These are phyloP conservation scores for Cladosporium austrohemisphaericum DNA, from an alignment of 2,329 filamentous ascomycete species.

Conservation along the genomic window DNA sequence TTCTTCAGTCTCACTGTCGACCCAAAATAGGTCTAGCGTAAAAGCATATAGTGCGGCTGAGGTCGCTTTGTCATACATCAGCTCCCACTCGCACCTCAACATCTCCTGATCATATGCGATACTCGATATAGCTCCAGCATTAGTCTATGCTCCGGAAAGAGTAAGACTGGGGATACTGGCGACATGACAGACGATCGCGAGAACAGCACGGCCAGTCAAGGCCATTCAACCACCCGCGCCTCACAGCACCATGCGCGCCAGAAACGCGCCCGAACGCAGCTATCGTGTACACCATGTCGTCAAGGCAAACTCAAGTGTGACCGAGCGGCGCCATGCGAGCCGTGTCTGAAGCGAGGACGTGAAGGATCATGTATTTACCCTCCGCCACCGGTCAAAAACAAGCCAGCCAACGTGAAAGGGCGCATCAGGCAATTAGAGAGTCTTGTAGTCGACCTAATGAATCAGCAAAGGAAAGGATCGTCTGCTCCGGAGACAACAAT, in stretches of 20 bases:
- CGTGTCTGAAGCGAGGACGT: slow-evolving; percentile 35
- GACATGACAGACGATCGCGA: slow-evolving; percentile 5
- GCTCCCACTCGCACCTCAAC: too few species aligned
- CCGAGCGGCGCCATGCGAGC: slow-evolving; percentile 35
- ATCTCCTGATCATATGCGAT: too few species aligned
- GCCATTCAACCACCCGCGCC: not conserved
- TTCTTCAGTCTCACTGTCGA: too few species aligned
- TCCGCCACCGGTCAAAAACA: slow-evolving; percentile 31
- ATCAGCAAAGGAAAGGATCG: slow-evolving; percentile 22
- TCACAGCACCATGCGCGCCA: slow-evolving; percentile 28
- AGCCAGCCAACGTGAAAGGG: slow-evolving; percentile 33
- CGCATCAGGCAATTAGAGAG: slow-evolving; percentile 34
- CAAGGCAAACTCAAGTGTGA: slow-evolving; percentile 37
- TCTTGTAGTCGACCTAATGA: slow-evolving; percentile 36
- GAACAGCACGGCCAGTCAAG: not conserved
- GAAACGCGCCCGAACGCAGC: slow-evolving; percentile 35
- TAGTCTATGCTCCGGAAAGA: not conserved
- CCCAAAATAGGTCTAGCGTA: not conserved
- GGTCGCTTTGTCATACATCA: not conserved
- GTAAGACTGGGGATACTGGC: not conserved
- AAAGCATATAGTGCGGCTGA: slow-evolving; percentile 2
- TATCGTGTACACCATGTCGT: slow-evolving; percentile 36
- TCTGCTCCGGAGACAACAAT: not conserved
- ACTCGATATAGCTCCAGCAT: too few species aligned
- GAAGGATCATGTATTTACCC: slow-evolving; percentile 31